Conservation (phyloP, 1,139 yeast species). For the Debaryomycetaceae sp. region DNA sequence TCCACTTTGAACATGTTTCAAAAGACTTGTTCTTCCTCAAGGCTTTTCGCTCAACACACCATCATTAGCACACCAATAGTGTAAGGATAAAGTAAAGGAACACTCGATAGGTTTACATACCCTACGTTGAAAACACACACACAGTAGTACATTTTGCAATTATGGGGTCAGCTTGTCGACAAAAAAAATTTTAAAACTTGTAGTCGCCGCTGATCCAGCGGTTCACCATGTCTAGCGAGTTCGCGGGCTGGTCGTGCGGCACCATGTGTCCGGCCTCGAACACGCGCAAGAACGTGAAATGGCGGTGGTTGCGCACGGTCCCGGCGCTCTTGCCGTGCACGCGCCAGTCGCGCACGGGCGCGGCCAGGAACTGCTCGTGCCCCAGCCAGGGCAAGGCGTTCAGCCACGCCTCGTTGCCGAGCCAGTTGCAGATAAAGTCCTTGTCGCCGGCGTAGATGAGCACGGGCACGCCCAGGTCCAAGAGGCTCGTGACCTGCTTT, state of each 20-base stretch:
- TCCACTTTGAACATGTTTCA: no score
- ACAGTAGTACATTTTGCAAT: no score
- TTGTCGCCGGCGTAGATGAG: constrained; percentile 79
- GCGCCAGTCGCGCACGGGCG: constrained; percentile 30
- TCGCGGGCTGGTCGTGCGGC: constrained; percentile 38
- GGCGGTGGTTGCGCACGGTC: constrained; percentile 34
- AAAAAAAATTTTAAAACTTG: constrained; percentile 3
- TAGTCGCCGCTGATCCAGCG: constrained; percentile 33
- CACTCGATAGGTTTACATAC: no score
- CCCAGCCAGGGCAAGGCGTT: constrained; percentile 59
- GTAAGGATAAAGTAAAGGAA: not conserved
- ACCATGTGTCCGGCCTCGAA: constrained; percentile 43
- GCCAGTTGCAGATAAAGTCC: constrained; percentile 81
- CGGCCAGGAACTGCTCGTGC: constrained; percentile 34
- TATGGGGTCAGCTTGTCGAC: no score
- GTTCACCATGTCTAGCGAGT: constrained; percentile 36
- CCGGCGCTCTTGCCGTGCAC: constrained; percentile 32
- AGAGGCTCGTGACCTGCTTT: constrained; percentile 50
- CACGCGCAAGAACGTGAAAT: constrained; percentile 37
- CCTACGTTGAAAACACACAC: no score
- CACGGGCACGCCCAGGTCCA: constrained; percentile 54
- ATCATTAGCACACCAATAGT: no score
- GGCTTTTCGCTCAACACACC: no score
- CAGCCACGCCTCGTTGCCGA: constrained; percentile 81
- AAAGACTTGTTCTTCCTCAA: no score